Evolutionary conservation across 805 yeast genomes (phyloP).

Genomic region (Starmerella floricola): DNA sequence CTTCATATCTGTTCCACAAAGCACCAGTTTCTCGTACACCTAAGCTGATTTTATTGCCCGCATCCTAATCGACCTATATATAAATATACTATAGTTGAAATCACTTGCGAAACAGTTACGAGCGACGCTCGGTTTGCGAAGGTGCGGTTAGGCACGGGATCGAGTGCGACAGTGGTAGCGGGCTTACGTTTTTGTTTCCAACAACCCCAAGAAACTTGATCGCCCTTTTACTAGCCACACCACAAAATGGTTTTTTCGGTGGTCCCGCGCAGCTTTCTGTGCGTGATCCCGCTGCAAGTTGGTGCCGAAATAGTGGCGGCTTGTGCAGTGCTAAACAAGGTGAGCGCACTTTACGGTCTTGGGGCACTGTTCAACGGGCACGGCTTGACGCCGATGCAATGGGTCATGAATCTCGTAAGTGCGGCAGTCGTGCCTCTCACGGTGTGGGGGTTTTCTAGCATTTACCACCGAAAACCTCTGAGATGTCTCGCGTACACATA

Average conservation of each 20-base stretch:
- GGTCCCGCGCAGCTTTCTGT: conserved; percentile 45
- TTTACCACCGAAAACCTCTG: conserved; percentile 46
- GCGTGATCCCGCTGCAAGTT: conserved; percentile 60
- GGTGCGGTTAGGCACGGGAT: too few species aligned
- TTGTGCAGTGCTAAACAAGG: conserved; percentile 69
- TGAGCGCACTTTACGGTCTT: conserved; percentile 79
- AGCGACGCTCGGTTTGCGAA: too few species aligned
- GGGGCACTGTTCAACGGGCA: conserved; percentile 78
- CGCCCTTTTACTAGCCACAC: too few species aligned
- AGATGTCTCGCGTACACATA: conserved; percentile 52
- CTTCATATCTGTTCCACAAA: too few species aligned
- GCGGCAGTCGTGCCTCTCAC: conserved; percentile 52
- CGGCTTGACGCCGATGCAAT: conserved; percentile 68
- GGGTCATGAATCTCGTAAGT: conserved; percentile 63
- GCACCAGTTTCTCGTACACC: too few species aligned
- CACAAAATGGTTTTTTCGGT: conserved; percentile 14
- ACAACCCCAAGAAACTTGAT: too few species aligned
- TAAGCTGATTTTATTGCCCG: too few species aligned
- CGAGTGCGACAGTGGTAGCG: too few species aligned
- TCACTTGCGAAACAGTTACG: too few species aligned
- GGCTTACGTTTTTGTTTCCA: too few species aligned
- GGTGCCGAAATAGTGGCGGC: conserved; percentile 79
- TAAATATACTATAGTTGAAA: too few species aligned
- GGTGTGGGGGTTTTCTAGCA: conserved; percentile 41
- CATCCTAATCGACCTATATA: too few species aligned